These are phyloP conservation scores for Salix caprea DNA, from an alignment of 345 rosid species.

Conservation along the genomic window DNA sequence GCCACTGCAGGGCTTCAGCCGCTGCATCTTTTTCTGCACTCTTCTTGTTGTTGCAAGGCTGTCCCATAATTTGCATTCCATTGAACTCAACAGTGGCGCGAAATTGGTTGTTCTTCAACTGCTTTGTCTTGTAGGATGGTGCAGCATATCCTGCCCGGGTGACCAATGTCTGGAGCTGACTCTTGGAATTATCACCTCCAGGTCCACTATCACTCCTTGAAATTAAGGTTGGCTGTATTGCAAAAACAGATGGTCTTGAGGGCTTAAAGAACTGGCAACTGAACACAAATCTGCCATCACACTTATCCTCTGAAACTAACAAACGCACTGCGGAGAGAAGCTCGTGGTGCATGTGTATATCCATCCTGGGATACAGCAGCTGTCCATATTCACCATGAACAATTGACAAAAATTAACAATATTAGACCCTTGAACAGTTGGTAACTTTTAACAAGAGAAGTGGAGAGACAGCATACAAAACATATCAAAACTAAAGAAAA, in stretches of 20 bases:
- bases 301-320: constrained; percentile 54
- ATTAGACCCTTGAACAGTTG: constrained; percentile 4
- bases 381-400: constrained; percentile 28
- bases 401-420: constrained; percentile 12
- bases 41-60: constrained; percentile 82
- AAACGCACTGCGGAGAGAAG: constrained; percentile 58
- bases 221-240: constrained; percentile 32
- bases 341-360: constrained; percentile 41
- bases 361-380: constrained; percentile 69
- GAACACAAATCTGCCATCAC: constrained; percentile 74
- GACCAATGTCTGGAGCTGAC: constrained; percentile 83
- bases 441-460: neutral
- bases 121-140: constrained; percentile 73
- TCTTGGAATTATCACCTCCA: constrained; percentile 84
- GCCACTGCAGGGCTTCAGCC: constrained; percentile 80
- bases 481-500: neutral
- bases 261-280: constrained; percentile 47
- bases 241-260: constrained; percentile 25
- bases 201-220: constrained; percentile 70
- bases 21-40: constrained; percentile 96
- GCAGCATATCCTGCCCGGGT: constrained; percentile 70
- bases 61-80: constrained; percentile 69
- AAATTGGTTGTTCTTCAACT: constrained; percentile 65
- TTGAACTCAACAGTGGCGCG: constrained; percentile 69
- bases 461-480: neutral